phyloP scores from a whole-genome alignment of 83 land plant genomes.

The Picea mariana region DNA sequence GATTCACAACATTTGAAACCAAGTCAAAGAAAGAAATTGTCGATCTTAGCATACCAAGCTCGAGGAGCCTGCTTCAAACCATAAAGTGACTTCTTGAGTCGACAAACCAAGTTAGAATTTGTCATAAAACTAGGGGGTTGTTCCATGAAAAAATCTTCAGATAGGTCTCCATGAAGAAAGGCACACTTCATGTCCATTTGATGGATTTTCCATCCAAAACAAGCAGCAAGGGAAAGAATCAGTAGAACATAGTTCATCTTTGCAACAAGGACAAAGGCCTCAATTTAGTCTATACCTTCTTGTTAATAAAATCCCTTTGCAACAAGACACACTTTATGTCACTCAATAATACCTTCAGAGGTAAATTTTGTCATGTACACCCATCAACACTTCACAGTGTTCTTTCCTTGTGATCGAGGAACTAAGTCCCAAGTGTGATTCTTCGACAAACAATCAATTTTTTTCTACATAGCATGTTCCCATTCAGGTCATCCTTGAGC shows the following conservation, averaged over 20 bases:
- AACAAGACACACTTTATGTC: no score
- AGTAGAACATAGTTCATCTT: neutral
- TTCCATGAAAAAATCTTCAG: neutral
- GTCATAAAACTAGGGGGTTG: no score
- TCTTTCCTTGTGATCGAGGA: neutral
- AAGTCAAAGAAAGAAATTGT: no score
- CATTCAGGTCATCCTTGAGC: neutral
- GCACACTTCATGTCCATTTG: neutral
- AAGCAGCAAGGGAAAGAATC: neutral
- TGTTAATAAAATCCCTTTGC: no score
- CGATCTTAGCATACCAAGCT: no score
- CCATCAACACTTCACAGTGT: no score
- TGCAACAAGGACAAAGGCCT: neutral
- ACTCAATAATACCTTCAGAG: neutral
- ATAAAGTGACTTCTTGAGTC: no score
- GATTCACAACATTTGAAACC: no score
- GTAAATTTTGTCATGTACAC: no score
- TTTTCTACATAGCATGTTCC: neutral
- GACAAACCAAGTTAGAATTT: no score
- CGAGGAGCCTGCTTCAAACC: no score
- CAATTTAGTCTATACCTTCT: neutral
- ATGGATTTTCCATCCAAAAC: neutral
- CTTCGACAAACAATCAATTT: neutral
- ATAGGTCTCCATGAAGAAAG: neutral
- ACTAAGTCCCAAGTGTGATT: neutral